Conservation (phyloP, 306 rosid species). For the apple (Malus domestica) region DNA sequence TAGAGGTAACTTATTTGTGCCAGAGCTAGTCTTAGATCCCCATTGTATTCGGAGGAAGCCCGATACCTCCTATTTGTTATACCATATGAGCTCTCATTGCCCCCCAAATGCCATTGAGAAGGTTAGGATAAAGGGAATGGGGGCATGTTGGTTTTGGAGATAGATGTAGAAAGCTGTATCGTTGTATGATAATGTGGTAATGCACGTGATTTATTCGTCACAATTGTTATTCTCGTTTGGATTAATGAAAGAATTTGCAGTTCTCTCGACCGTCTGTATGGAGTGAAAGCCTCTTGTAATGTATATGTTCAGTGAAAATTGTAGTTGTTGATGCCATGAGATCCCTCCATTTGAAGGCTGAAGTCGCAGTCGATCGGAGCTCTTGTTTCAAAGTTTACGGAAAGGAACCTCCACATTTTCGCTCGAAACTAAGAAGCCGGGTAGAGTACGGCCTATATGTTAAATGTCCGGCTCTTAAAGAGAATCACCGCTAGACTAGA, state of each 20-base stretch:
- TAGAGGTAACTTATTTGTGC: slow-evolving; percentile 15
- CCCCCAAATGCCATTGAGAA: not conserved
- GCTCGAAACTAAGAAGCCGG: not conserved
- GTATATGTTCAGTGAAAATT: too few relatives aligned
- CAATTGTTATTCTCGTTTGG: not conserved
- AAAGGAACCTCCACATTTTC: not conserved
- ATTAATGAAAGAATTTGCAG: too few relatives aligned
- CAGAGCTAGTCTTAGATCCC: slow-evolving; percentile 21
- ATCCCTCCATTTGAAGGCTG: too few relatives aligned
- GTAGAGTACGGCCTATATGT: not conserved
- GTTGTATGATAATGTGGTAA: slow-evolving; percentile 7
- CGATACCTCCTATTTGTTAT: slow-evolving; percentile 1
- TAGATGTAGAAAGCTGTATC: not conserved
- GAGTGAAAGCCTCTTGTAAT: too few relatives aligned
- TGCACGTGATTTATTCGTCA: not conserved
- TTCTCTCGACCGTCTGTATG: too few relatives aligned
- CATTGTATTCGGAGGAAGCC: slow-evolving; percentile 27
- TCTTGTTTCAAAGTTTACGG: not conserved
- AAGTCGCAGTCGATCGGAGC: not conserved
- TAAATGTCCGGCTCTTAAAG: not conserved
- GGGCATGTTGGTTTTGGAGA: not conserved
- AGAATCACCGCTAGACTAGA: not conserved
- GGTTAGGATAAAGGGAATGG: not conserved
- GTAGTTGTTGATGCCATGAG: not conserved
- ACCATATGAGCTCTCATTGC: slow-evolving; percentile 16